Percentiles rank a stretch among this genome's conserved stretches.
phyloP scores from a whole-genome alignment of 129 eudicot species.

The Tagetes erecta region DNA sequence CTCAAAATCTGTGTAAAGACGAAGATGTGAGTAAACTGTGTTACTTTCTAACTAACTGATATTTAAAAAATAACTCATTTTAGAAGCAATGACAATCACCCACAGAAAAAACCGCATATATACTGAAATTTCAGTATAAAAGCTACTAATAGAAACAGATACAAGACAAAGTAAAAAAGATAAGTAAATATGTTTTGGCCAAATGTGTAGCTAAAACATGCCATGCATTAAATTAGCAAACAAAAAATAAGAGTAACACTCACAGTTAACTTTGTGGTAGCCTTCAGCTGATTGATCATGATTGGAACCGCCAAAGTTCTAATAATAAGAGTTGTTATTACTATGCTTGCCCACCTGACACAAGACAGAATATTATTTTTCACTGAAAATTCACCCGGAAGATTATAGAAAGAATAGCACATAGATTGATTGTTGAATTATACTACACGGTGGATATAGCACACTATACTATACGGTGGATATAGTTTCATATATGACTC shows the following conservation, averaged over 20 bases:
- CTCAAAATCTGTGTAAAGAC: conserved; percentile 68
- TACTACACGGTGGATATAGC: not conserved
- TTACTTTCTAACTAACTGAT: not conserved
- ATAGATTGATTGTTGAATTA: not conserved
- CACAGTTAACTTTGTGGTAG: conserved; percentile 78
- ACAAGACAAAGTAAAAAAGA: not conserved
- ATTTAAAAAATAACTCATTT: not conserved
- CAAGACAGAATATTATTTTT: not conserved
- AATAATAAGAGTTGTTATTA: conserved; percentile 62
- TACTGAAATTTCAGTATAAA: not conserved
- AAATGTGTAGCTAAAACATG: conserved; percentile 4
- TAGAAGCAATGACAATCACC: conserved; percentile 13
- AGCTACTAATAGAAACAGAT: not conserved
- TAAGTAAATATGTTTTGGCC: not conserved
- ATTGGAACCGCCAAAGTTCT: conserved; percentile 62
- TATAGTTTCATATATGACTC: not conserved
- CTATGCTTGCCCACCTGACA: conserved; percentile 88
- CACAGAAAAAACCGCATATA: not conserved
- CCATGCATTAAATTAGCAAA: conserved; percentile 7
- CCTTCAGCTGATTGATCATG: conserved; percentile 73
- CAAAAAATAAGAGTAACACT: conserved; percentile 29
- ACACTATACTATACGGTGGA: not conserved
- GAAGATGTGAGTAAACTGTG: conserved; percentile 13
- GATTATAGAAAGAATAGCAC: not conserved
- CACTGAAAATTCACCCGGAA: not conserved